phyloP scores from a whole-genome alignment of 2,329 filamentous ascomycete species.

The Gliomastix tumulicola region DNA sequence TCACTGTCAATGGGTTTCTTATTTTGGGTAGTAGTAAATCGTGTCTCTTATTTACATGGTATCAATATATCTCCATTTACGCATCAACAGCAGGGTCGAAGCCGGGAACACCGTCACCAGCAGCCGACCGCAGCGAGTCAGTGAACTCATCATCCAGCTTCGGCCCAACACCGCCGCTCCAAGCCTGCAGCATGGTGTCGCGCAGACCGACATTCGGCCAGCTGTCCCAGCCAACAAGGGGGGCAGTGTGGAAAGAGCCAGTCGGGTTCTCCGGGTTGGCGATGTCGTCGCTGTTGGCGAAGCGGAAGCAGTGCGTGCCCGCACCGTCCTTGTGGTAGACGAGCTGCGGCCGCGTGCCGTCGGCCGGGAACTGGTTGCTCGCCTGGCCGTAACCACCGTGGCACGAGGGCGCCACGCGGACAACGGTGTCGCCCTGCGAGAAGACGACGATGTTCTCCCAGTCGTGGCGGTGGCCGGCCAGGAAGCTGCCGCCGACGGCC shows the following conservation, averaged over 20 bases:
- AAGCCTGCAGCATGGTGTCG: constrained; percentile 15
- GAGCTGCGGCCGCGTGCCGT: constrained; percentile 12
- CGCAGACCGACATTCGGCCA: constrained; percentile 15
- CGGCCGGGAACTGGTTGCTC: constrained; percentile 10
- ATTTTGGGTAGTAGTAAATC: too few species aligned
- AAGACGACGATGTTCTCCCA: constrained; percentile 33
- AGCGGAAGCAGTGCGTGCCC: constrained; percentile 19
- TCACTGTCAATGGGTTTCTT: too few species aligned
- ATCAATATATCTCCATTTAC: constrained; percentile 4
- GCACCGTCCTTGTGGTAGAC: constrained; percentile 21
- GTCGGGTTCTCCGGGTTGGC: constrained; percentile 15
- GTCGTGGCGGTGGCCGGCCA: constrained; percentile 30
- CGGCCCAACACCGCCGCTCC: constrained; percentile 16
- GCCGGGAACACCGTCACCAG: constrained; percentile 15
- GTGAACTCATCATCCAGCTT: constrained; percentile 19
- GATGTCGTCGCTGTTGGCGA: constrained; percentile 16
- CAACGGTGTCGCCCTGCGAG: constrained; percentile 10
- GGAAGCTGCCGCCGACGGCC: constrained; percentile 18
- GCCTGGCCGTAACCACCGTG: constrained; percentile 15
- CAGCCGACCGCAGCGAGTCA: constrained; percentile 12
- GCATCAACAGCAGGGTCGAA: constrained; percentile 16
- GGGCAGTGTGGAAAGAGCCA: constrained; percentile 13
- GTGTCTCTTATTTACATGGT: too few species aligned
- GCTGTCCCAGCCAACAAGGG: constrained; percentile 18
- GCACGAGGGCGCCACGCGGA: constrained; percentile 19